Evolutionary conservation across 1,139 yeast species (phyloP), one percentile per base, ranked within the genome.

Genomic region (Protomyces arabidopsidicola): DNA sequence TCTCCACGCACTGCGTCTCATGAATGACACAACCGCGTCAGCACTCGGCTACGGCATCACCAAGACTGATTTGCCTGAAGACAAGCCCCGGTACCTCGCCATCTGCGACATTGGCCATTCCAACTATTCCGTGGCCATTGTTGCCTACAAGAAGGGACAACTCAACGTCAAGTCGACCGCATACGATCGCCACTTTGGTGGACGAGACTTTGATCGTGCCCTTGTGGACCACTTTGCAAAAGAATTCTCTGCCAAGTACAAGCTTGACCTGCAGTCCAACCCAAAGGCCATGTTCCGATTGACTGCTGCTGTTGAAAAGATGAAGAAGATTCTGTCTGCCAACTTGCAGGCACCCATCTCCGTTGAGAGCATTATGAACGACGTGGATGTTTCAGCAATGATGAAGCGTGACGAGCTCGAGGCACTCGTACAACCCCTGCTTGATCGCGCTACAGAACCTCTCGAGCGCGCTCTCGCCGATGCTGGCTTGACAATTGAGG

Each of bases 31-130:
- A 69, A 91, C 98, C 67, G 98, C 98, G 68, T 98, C 98, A 67
- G 98, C 97, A 71, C 97, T 95, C 70, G 96, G 97, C 71, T 95
- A 93, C 81, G 98, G 98, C 82, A 97, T 93, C 68, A 93, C 93
- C 86, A 91, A 93, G 84, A 85, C 88, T 65, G 95, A 89, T 74
- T 88, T 93, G 71, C 93, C 96, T 77, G 97, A 90, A 77, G 95
- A 88, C 72, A 88, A 87, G 77, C 87, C 93, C 73, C 86, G 88
- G 80, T 87, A 84, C 74, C 90, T 93, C 71, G 97, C 96, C 52
- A 88, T 93, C 73, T 85, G 93, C 67, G 99, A 93, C 78, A 89
- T 95, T 76, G 99, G 99, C 72, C 96, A 93, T 82, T 90, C 98
- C 60, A 86, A 96, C 63, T 91, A 85, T 82, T 90, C 95, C 71